A percentile compares a stretch with the other conserved stretches of the same genome.
Conservation (phyloP, 805 yeast genomes). For the Starmerella bombicola region DNA sequence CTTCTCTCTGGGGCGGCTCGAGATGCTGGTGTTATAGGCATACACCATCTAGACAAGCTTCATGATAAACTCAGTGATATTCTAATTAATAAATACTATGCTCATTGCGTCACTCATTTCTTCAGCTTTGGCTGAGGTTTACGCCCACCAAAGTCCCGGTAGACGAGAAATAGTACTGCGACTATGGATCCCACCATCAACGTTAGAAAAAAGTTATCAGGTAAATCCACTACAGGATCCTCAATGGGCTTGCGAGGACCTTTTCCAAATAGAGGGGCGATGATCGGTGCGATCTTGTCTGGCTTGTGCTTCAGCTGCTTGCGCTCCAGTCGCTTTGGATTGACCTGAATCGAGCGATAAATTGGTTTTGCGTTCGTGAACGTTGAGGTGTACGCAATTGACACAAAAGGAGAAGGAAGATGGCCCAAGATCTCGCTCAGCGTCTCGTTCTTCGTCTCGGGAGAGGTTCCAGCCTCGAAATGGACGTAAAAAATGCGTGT, state of each 20-base stretch:
- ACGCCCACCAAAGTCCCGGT: conserved; percentile 5
- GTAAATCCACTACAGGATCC: conserved; percentile 16
- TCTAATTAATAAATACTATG: too few relatives aligned
- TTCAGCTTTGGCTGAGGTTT: not conserved
- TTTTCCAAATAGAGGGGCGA: conserved; percentile 19
- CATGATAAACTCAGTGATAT: too few relatives aligned
- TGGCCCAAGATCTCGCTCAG: conserved; percentile 37
- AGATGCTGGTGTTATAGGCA: too few relatives aligned
- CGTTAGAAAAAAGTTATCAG: conserved; percentile 21
- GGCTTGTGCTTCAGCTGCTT: conserved; percentile 9
- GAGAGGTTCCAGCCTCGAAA: conserved; percentile 12
- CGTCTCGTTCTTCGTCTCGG: conserved; percentile 40
- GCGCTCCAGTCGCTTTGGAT: conserved; percentile 22
- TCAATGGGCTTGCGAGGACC: conserved; percentile 18
- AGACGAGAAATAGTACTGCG: conserved; percentile 14
- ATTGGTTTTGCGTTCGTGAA: conserved; percentile 21
- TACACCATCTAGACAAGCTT: too few relatives aligned
- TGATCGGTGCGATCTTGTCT: conserved; percentile 16
- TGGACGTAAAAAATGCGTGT: conserved; percentile 21
- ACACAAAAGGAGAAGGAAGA: conserved; percentile 55
- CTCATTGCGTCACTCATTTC: too few relatives aligned
- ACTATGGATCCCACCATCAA: conserved; percentile 16
- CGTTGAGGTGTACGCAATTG: conserved; percentile 46
- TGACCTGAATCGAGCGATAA: conserved; percentile 23
- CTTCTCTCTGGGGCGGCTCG: too few relatives aligned